Evolutionary conservation across 768 basidiomycete species (phyloP).

Genomic region (Termitomyces sp.): DNA sequence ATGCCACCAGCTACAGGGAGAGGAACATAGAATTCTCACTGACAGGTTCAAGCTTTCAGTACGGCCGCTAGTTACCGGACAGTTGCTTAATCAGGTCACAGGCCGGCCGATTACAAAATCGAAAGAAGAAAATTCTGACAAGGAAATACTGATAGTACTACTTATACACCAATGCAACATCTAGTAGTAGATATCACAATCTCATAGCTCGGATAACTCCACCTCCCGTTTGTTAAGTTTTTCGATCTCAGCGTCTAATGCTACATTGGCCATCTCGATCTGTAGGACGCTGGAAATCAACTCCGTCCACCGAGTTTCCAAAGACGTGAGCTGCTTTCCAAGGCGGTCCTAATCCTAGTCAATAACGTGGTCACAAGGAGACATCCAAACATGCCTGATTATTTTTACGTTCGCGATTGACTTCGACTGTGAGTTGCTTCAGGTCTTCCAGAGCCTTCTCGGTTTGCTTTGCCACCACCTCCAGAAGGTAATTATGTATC

Average conservation of each 20-base stretch:
- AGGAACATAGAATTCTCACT: slow-evolving; percentile 17
- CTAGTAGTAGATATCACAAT: background rate
- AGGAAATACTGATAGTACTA: background rate
- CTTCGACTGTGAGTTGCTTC: slow-evolving; percentile 73
- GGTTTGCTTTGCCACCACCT: slow-evolving; percentile 67
- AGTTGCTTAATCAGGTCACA: slow-evolving; percentile 8
- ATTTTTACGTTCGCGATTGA: slow-evolving; percentile 90
- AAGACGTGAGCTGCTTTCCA: slow-evolving; percentile 72
- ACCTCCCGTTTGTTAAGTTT: slow-evolving; percentile 55
- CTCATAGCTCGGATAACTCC: slow-evolving; percentile 49
- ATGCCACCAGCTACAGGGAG: slow-evolving; percentile 31
- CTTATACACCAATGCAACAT: background rate
- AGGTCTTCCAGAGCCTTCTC: slow-evolving; percentile 76
- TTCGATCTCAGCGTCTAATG: slow-evolving; percentile 78
- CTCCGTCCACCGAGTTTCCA: slow-evolving; percentile 92
- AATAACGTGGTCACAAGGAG: background rate
- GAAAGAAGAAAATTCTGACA: background rate
- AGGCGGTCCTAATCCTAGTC: slow-evolving; percentile 54
- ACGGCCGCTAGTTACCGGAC: slow-evolving; percentile 12
- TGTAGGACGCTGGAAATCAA: slow-evolving; percentile 87
- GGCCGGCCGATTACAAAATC: slow-evolving; percentile 11
- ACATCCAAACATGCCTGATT: slow-evolving; percentile 51
- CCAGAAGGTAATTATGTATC: slow-evolving; percentile 85
- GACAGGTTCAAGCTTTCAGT: slow-evolving; percentile 13
- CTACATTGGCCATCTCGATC: slow-evolving; percentile 93